Evolutionary conservation across 257 asterid genomes (phyloP).

Genomic region (Verbena officinalis): DNA sequence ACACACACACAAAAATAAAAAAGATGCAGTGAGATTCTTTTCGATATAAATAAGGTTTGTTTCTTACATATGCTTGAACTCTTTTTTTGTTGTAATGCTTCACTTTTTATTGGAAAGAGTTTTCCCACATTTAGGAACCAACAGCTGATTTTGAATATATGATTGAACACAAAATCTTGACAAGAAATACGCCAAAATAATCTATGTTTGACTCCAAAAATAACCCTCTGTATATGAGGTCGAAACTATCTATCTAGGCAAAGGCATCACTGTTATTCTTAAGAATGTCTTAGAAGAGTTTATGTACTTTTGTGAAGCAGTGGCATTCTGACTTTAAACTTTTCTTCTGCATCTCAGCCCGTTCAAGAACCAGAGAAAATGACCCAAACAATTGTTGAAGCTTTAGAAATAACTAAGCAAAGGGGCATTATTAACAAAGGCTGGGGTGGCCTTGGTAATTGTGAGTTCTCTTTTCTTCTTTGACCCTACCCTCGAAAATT

Average conservation of each 20-base stretch:
- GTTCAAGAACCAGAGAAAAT: conserved; percentile 94
- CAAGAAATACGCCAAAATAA: no score
- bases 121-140: not conserved
- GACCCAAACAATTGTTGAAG: conserved; percentile 87
- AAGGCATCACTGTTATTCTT: no score
- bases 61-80: not conserved
- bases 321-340: conserved; percentile 19
- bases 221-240: no score
- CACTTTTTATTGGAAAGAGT: conserved; percentile 21
- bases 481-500: conserved; percentile 14
- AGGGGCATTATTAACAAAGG: conserved; percentile 97
- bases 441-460: conserved; percentile 98
- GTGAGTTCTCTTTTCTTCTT: conserved; percentile 58
- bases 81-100: not conserved
- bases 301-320: not conserved
- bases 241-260: no score
- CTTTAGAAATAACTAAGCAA: conserved; percentile 76
- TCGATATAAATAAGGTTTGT: not conserved
- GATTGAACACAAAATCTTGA: not conserved
- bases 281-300: no score
- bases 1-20: not conserved
- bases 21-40: not conserved
- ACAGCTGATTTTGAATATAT: not conserved
- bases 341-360: conserved; percentile 57
- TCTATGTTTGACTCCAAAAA: no score